Base-by-base conservation (phyloP, 2,329 filamentous ascomycete genomes). In the Fusarium foetens region DNA sequence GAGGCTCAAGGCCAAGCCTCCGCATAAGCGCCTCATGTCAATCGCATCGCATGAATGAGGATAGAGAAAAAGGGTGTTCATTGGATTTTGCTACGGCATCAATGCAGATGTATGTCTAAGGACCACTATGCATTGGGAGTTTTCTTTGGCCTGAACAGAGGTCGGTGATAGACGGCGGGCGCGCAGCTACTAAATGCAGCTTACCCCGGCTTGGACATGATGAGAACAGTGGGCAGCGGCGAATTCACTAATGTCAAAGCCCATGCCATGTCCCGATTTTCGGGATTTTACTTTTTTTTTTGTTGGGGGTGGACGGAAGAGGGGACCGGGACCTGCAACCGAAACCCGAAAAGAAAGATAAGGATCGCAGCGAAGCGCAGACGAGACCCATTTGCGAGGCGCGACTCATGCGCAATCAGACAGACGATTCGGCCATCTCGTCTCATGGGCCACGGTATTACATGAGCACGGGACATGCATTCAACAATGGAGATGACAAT, bases 11-110 rank as follows among this genome's bases (percentile, higher is more conserved):
- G 68, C 33, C 48, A 63, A 53, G 65, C 63, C 54, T 67, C 68
- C 55, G 76, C 74, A 63, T 77, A 79, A 85, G 72, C 70, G 64
- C 54, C 58, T 63, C 48, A 46, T 51, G 25, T 43, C 59, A 65
- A 64, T 52, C 39, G 58, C 45, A 72, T 65, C 55, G 29, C 61
- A 73, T 58, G 68, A 67, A 51, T 65, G 38, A 36, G 23, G 49
- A 49, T 33, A 63, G 36, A 38, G 46, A 27, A 51, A 68, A 68
- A 46, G 17, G 41, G 49, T 55, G 38, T 54, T 60, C 65, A 60
- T 68, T 55, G 65, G 49, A 65, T 52, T 65, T 61, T 45, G 49
- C 57, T 61, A 65, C 53, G 71, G 65, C 60, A 69, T 68, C 49
- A 65, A 71, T 69, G 73, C 62, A 66, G 61, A 71, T 64, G 69